Conservation (phyloP, 1,284 basidiomycete genomes). For the Acaromyces ingoldii region DNA sequence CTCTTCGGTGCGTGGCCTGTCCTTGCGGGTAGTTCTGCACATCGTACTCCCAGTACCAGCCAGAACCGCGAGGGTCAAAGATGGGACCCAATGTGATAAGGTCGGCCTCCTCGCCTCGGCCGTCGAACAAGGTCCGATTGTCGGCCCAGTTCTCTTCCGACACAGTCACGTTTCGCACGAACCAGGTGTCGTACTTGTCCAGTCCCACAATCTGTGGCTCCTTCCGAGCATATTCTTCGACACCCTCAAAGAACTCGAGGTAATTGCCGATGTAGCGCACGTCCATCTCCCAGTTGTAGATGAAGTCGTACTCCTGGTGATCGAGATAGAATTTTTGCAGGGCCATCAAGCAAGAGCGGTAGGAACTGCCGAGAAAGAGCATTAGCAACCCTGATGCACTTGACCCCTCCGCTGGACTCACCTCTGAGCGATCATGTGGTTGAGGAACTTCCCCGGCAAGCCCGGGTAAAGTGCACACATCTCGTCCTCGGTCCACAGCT, state of each 20-base stretch:
- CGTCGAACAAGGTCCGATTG: slow-evolving; percentile 23
- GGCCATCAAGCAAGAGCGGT: slow-evolving; percentile 50
- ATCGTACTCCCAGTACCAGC: slow-evolving; percentile 52
- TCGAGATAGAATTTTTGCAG: slow-evolving; percentile 51
- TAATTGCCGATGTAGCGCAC: slow-evolving; percentile 51
- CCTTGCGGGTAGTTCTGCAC: slow-evolving; percentile 50
- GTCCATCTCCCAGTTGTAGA: slow-evolving; percentile 52
- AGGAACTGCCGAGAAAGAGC: too few species aligned
- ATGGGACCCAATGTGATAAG: slow-evolving; percentile 50
- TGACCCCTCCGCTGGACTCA: background rate
- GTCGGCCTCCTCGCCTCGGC: slow-evolving; percentile 47
- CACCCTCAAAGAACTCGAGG: slow-evolving; percentile 49
- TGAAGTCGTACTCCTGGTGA: slow-evolving; percentile 51
- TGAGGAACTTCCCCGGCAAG: slow-evolving; percentile 48
- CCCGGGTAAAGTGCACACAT: slow-evolving; percentile 51
- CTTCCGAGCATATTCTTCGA: slow-evolving; percentile 40
- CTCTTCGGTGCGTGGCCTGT: slow-evolving; percentile 41
- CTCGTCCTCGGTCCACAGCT: slow-evolving; percentile 50
- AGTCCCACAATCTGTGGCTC: slow-evolving; percentile 47
- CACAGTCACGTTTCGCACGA: slow-evolving; percentile 40
- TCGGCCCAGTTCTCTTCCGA: slow-evolving; percentile 46
- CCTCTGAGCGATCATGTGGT: slow-evolving; percentile 49
- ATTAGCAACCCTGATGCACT: background rate
- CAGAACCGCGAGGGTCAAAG: slow-evolving; percentile 50
- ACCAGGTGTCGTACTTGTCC: slow-evolving; percentile 52